phyloP scores from a whole-genome alignment of 163 green algal genomes.

The Volvox carteri region DNA sequence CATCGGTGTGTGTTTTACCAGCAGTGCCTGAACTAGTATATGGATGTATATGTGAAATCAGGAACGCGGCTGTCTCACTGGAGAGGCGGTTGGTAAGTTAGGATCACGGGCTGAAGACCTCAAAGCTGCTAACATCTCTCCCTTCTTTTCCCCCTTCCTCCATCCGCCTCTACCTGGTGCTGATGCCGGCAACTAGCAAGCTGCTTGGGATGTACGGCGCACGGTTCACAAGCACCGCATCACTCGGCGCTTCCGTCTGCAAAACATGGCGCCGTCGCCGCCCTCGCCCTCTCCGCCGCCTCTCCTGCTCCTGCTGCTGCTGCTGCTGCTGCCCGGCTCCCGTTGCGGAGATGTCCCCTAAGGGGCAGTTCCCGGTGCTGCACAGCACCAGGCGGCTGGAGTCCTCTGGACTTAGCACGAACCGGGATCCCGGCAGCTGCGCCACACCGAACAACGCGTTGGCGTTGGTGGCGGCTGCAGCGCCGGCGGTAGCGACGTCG shows the following conservation, averaged over 20 bases:
- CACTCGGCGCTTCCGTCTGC: no score
- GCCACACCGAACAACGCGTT: conserved; percentile 10
- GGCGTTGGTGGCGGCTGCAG: neutral
- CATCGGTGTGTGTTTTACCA: no score
- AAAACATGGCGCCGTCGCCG: neutral
- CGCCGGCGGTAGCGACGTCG: neutral
- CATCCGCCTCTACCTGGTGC: neutral
- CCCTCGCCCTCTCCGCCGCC: neutral
- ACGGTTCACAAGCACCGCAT: conserved; percentile 5
- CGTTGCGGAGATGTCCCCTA: neutral
- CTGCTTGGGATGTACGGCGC: conserved; percentile 13
- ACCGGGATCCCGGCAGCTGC: conserved; percentile 16
- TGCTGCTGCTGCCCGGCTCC: neutral
- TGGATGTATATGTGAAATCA: no score
- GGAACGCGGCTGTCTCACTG: no score
- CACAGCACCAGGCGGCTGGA: neutral
- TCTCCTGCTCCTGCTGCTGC: neutral
- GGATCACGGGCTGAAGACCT: no score
- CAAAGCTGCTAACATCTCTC: no score
- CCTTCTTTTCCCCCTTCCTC: no score
- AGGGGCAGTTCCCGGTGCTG: neutral
- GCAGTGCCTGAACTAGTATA: no score
- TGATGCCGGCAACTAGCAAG: neutral
- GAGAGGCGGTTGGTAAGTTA: no score
- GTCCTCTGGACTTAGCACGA: neutral